A percentile compares a stretch with the other conserved stretches of the same genome.
Conservation (phyloP, 768 basidiomycete species). For the Tubosaeta brunneosetosa region DNA sequence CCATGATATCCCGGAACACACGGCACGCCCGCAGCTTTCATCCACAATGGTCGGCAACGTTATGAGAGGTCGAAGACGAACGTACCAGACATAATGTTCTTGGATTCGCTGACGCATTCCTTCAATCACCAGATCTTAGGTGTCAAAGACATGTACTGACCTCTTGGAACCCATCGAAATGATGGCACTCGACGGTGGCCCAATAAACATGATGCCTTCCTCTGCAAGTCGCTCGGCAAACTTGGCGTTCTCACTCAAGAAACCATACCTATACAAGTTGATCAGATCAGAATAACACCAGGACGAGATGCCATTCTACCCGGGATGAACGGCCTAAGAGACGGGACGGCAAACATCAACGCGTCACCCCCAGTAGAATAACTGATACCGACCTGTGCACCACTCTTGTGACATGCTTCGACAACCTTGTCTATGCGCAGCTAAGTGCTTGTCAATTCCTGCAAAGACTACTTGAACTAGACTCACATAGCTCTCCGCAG, state of each 20-base stretch:
- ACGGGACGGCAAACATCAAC: not conserved
- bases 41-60: conserved; percentile 8
- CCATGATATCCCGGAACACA: conserved; percentile 96
- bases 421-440: conserved; percentile 86
- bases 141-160: conserved; percentile 32
- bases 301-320: conserved; percentile 40
- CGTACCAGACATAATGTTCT: conserved; percentile 87
- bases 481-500: conserved; percentile 82
- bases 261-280: conserved; percentile 61
- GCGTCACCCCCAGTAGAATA: not conserved
- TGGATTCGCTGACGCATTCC: conserved; percentile 65
- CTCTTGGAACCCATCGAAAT: conserved; percentile 95
- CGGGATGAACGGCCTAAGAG: conserved; percentile 83
- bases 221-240: conserved; percentile 73
- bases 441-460: conserved; percentile 35
- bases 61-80: not conserved
- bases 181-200: conserved; percentile 84
- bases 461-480: not conserved
- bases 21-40: conserved; percentile 77
- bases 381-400: conserved; percentile 64
- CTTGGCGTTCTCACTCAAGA: conserved; percentile 84
- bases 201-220: conserved; percentile 85
- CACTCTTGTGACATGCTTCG: conserved; percentile 71
- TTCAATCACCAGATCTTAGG: not conserved
- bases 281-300: not conserved